Conservation (phyloP, 140 eudicot genomes). For the Senecio squalidus region DNA sequence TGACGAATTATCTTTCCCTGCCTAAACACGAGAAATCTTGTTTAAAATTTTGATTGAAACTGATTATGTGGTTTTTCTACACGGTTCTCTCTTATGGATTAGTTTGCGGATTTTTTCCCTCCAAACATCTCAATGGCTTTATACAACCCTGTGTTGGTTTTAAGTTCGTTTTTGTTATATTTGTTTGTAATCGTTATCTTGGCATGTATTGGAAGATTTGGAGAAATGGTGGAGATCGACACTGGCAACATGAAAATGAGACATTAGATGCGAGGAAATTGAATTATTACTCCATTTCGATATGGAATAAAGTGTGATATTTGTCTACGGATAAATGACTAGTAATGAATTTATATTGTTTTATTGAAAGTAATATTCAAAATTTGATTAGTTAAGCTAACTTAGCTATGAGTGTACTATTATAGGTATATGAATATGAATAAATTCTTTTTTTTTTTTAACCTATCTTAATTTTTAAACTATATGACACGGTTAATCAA, state of each 20-base stretch:
- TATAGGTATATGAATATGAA: too few species aligned
- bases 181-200: slow-evolving; percentile 7
- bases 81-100: slow-evolving; percentile 23
- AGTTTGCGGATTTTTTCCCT: slow-evolving; percentile 14
- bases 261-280: background rate
- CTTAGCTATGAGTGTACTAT: too few species aligned
- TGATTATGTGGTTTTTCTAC: slow-evolving; percentile 27
- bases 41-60: slow-evolving; percentile 12
- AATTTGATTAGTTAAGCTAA: too few species aligned
- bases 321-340: too few species aligned
- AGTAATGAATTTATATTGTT: too few species aligned
- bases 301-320: slow-evolving; percentile 10
- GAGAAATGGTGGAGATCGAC: background rate
- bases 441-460: too few species aligned
- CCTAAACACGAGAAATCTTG: slow-evolving; percentile 15
- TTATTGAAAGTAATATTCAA: too few species aligned
- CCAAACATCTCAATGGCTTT: background rate
- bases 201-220: slow-evolving; percentile 14
- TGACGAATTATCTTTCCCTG: background rate
- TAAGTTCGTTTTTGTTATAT: slow-evolving; percentile 19
- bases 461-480: too few species aligned
- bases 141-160: slow-evolving; percentile 11
- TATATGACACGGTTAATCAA: too few species aligned
- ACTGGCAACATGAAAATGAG: background rate
- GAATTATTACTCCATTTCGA: background rate